Evolutionary conservation across 2,329 filamentous ascomycete species (phyloP).

Genomic region (Hypoxylon sp.): DNA sequence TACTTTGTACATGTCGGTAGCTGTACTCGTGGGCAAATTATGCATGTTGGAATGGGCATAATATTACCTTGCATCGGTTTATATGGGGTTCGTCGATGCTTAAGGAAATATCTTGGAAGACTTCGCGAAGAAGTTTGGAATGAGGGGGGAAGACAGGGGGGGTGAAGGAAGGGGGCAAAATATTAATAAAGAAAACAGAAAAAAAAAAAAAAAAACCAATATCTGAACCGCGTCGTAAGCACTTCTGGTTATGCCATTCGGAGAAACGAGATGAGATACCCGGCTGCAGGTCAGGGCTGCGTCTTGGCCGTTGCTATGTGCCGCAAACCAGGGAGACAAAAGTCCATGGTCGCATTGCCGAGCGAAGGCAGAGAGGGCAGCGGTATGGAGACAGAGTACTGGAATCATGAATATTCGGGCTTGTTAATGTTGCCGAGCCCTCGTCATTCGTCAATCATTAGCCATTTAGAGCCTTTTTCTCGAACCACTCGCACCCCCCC

Average conservation of each 20-base stretch:
- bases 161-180: no score
- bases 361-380: constrained; percentile 19
- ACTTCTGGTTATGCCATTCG: constrained; percentile 31
- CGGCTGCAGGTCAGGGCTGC: constrained; percentile 36
- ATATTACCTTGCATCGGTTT: background rate
- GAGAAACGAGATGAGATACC: constrained; percentile 37
- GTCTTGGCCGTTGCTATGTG: constrained; percentile 28
- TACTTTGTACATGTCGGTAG: background rate
- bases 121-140: constrained; percentile 37
- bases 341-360: constrained; percentile 34
- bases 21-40: constrained; percentile 1
- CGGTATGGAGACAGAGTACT: constrained; percentile 24
- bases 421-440: constrained; percentile 4
- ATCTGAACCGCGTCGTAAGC: constrained; percentile 34
- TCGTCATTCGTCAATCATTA: constrained; percentile 3
- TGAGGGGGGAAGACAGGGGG: no score
- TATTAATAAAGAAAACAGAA: background rate
- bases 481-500: background rate
- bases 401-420: constrained; percentile 13
- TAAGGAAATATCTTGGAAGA: constrained; percentile 32
- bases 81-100: constrained; percentile 7
- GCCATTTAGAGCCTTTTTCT: background rate
- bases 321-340: constrained; percentile 35
- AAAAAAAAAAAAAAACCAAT: constrained; percentile 17
- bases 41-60: background rate